Evolutionary conservation across 2,329 filamentous ascomycete species (phyloP).

Genomic region (Fusarium sp.): DNA sequence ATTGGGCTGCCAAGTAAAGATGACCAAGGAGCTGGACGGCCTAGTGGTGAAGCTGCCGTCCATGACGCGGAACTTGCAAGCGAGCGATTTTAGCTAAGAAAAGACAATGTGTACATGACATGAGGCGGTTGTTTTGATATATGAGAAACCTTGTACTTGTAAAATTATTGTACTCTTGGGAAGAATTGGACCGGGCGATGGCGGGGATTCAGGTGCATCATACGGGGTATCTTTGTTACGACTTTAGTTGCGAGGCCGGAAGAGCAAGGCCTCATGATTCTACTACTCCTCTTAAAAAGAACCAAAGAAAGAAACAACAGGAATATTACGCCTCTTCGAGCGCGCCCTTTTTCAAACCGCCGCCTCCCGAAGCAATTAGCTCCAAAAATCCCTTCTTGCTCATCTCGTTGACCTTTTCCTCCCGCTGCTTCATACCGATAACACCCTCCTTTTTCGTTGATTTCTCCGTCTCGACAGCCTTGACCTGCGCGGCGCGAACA

Average conservation of each 20-base stretch:
- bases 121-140: constrained; percentile 33
- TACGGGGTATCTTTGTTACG: constrained; percentile 45
- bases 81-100: constrained; percentile 80
- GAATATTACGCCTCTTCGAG: constrained; percentile 63
- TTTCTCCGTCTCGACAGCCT: constrained; percentile 79
- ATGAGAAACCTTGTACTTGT: constrained; percentile 41
- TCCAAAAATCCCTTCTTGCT: constrained; percentile 97
- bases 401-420: constrained; percentile 94
- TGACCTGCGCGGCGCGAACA: constrained; percentile 89
- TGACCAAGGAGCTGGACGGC: constrained; percentile 90
- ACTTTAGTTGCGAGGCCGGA: constrained; percentile 41
- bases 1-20: constrained; percentile 88
- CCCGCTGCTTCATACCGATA: constrained; percentile 79
- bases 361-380: constrained; percentile 75
- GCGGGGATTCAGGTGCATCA: constrained; percentile 41
- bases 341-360: constrained; percentile 65
- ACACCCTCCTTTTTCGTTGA: constrained; percentile 75
- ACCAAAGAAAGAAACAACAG: constrained; percentile 30
- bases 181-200: constrained; percentile 37
- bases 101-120: constrained; percentile 4
- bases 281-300: constrained; percentile 42
- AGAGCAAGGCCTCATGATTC: constrained; percentile 42
- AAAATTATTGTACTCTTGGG: constrained; percentile 40
- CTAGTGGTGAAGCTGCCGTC: constrained; percentile 84
- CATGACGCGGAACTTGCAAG: constrained; percentile 96